phyloP scores from a whole-genome alignment of 2,329 filamentous ascomycete genomes.

The Botrytis hyacinthi region DNA sequence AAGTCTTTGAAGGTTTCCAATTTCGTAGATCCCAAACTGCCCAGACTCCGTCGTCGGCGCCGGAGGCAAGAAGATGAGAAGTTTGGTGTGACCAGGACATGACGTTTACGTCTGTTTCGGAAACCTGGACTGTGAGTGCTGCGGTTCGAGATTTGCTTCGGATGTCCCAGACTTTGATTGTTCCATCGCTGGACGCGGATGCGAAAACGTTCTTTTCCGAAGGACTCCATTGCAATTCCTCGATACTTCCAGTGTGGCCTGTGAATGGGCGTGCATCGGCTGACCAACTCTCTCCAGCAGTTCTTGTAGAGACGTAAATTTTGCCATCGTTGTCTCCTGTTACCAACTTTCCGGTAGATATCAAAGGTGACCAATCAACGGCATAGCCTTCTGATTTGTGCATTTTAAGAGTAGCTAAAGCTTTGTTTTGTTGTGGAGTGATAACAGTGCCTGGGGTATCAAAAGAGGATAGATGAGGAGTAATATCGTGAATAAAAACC shows the following conservation, averaged over 20 bases:
- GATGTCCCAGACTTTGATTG: slow-evolving; percentile 93
- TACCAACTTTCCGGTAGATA: slow-evolving; percentile 78
- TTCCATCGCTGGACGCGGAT: slow-evolving; percentile 90
- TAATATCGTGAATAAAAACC: slow-evolving; percentile 91
- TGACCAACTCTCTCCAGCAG: slow-evolving; percentile 83
- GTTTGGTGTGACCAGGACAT: slow-evolving; percentile 93
- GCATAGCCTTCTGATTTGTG: slow-evolving; percentile 95
- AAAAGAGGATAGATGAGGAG: slow-evolving; percentile 83
- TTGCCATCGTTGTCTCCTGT: slow-evolving; percentile 89
- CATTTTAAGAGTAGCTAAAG: slow-evolving; percentile 79
- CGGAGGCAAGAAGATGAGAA: slow-evolving; percentile 83
- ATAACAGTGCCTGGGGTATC: slow-evolving; percentile 82
- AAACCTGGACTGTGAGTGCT: slow-evolving; percentile 84
- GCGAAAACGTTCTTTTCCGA: slow-evolving; percentile 91
- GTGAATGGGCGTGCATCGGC: slow-evolving; percentile 81
- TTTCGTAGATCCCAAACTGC: slow-evolving; percentile 94
- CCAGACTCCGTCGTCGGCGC: slow-evolving; percentile 91
- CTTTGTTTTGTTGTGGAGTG: slow-evolving; percentile 81
- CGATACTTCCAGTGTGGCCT: slow-evolving; percentile 81
- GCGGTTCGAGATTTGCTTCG: slow-evolving; percentile 84
- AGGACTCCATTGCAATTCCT: slow-evolving; percentile 96
- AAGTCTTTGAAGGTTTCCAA: slow-evolving; percentile 70
- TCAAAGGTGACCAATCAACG: slow-evolving; percentile 88
- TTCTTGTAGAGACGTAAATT: slow-evolving; percentile 85
- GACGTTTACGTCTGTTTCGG: slow-evolving; percentile 87